Evolutionary conservation across 2,329 filamentous ascomycete species (phyloP), one percentile per base, ranked within the genome.

Genomic region (Fusarium fujikuroi): DNA sequence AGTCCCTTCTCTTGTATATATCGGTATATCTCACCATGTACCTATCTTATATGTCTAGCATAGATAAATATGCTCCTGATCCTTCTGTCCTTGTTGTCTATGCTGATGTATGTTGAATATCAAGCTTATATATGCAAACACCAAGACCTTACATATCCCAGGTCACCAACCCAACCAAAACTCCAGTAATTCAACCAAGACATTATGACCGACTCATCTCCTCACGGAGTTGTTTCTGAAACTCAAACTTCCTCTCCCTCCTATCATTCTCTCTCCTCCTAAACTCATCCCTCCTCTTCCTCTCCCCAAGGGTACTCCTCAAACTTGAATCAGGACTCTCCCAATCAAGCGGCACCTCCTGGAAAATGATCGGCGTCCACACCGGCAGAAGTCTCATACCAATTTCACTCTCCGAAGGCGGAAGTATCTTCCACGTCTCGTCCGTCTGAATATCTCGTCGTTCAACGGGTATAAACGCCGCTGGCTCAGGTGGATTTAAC

Each of bases 171-270:
- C 42, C 36, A 40, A 15, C 40, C 18, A 1, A 34, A n/a, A 42
- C 30, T 28, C 58, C 58, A 23, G 4, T 8, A 25, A 14, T 21
- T 47, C 23, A 18, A n/a, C 3, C 34, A 21, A 60, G n/a, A n/a
- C 30, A 18, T 69, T 47, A 69, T 37, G 49, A 42, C 36, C 11
- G 39, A 11, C 7, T 18, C 57, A 69, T 56, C 25, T 69, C n/a
- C 2, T 56, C 16, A 16, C 25, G 37, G 19, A 69, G 64, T 12
- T 28, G 32, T 63, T 54, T 68, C 47, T 69, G 66, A 18, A 69
- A 69, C 23, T 69, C 64, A 25, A 50, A 69, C 57, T 69, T 69
- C 28, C 32, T 63, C 37, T 69, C 66, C 32, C 66, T 34, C 14
- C 64, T 34, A 8, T 63, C 66, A 18, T 69, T 69, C 28, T 69